A percentile compares a stretch with the other conserved stretches of the same genome.
phyloP scores from a whole-genome alignment of 2,329 filamentous ascomycete species.

The Colletotrichum viniferum region DNA sequence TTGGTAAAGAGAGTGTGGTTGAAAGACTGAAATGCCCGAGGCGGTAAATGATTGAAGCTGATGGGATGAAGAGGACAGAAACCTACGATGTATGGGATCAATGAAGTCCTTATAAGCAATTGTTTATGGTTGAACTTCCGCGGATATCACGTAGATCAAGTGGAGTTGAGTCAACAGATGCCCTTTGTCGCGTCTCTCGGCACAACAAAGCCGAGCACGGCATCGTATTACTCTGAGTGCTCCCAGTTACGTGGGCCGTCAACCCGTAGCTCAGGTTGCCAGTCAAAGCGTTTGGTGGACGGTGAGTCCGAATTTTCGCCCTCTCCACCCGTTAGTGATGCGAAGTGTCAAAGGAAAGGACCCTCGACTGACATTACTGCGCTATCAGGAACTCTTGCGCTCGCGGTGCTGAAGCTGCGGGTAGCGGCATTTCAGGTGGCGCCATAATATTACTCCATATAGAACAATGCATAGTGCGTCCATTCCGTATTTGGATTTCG shows the following conservation, averaged over 20 bases:
- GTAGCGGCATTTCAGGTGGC: neutral
- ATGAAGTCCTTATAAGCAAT: neutral
- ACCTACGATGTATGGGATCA: neutral
- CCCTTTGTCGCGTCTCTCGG: neutral
- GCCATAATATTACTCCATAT: neutral
- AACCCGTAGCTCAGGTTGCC: neutral
- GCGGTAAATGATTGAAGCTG: neutral
- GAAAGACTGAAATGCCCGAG: neutral
- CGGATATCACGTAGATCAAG: neutral
- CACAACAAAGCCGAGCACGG: neutral
- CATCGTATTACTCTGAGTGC: neutral
- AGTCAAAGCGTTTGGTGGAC: constrained; percentile 1
- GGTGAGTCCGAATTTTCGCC: neutral
- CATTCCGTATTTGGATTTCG: neutral
- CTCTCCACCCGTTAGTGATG: neutral
- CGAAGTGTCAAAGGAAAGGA: neutral
- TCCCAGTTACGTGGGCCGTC: neutral
- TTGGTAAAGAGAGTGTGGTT: neutral
- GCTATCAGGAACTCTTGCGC: neutral
- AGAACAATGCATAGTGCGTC: neutral
- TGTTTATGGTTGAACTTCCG: too few species aligned
- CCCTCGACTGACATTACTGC: neutral
- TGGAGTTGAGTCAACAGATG: neutral
- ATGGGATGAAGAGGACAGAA: neutral
- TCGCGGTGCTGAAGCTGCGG: neutral